Base-by-base conservation (phyloP, 495 filamentous ascomycete species). In the Neurospora sp. region DNA sequence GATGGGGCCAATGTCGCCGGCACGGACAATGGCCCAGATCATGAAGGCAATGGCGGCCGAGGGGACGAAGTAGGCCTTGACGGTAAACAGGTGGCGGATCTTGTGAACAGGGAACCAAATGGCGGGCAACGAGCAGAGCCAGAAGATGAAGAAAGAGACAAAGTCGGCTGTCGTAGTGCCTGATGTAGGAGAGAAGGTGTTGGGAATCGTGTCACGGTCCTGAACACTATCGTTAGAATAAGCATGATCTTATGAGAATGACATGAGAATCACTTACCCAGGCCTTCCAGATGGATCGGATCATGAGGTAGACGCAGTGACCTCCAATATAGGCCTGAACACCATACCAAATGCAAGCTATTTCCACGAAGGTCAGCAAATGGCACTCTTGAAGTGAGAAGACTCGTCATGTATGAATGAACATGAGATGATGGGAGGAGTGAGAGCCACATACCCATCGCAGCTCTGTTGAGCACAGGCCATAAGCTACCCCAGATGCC, bases 381-480 rank as follows among this genome's bases (percentile, higher is more conserved):
- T 12, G n/a, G 38, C 37, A 31, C 42, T n/a, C 20, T 16, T 35
- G 23, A 66, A 66, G 11, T 16, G 54, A 66, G 27, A 66, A 31
- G 14, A 9, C 0, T 41, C 16, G 66, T 11, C 11, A 59, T 18
- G 8, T 42, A 38, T 20, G 20, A 72, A 37, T n/a, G 3, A 38
- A 54, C 39, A 40, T 37, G n/a, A 18, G 41, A 59, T 16, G 70
- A 71, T 27, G 39, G n/a, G 4, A 18, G 27, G 27, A 66, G 54
- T 66, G 27, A 35, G 14, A 3, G 46, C 9, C 42, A 78, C 81
- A 42, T 76, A 83, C 80, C 92, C 91, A 97, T 96, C 6, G 89
- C 93, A 14, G 93, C 92, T 42, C 94, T 87, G 78, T 97, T 97
- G 76, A 98, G 90, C 5, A 97, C 91, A 1, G 94, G 94, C 94